Conservation (phyloP, 164 flowering plant species). For the Macadamia tetraphylla region DNA sequence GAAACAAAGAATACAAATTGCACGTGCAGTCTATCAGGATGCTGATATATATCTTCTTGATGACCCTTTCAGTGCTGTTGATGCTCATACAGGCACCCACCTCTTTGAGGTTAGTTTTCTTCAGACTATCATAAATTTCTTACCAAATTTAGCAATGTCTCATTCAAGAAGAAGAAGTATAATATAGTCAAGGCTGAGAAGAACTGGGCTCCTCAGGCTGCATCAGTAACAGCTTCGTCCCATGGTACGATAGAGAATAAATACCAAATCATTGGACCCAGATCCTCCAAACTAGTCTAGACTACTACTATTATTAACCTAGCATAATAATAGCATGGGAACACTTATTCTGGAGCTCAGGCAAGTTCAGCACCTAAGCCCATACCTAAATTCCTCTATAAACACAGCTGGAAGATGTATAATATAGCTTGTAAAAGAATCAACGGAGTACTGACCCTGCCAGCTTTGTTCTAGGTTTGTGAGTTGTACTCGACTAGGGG, state of each 20-base stretch:
- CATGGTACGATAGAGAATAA: too few relatives aligned
- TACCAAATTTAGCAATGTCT: too few relatives aligned
- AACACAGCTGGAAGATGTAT: background rate
- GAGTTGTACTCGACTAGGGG: too few relatives aligned
- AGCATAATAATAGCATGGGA: background rate
- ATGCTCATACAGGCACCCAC: slow-evolving; percentile 96
- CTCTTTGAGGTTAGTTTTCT: slow-evolving; percentile 61
- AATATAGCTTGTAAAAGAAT: background rate
- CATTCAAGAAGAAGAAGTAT: background rate
- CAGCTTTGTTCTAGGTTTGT: background rate
- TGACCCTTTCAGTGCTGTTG: slow-evolving; percentile 99
- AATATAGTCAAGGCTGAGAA: too few relatives aligned
- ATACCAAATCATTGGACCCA: too few relatives aligned
- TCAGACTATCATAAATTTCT: background rate
- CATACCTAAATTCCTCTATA: background rate
- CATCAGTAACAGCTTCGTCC: too few relatives aligned
- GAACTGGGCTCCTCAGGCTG: too few relatives aligned
- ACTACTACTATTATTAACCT: background rate
- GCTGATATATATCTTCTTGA: slow-evolving; percentile 93
- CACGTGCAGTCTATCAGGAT: slow-evolving; percentile 92
- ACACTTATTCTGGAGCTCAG: background rate
- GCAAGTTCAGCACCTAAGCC: background rate
- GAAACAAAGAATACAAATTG: slow-evolving; percentile 95
- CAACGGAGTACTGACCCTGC: background rate
- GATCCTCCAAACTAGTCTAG: background rate